Evolutionary conservation across 306 rosid genomes (phyloP).

Genomic region (Ormosia semicastrata): DNA sequence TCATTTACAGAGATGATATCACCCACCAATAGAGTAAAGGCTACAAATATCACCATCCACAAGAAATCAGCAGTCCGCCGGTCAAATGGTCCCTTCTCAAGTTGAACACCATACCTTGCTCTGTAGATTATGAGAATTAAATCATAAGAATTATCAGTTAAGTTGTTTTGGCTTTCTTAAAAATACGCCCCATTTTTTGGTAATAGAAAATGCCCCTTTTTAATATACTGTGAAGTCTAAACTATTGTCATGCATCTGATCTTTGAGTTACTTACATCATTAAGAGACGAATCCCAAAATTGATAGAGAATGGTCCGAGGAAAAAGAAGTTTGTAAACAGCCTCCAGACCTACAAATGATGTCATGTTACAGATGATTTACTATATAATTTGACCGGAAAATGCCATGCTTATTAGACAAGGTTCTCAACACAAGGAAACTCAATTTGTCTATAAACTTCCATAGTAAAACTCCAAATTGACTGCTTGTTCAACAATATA

Average conservation of each 20-base stretch:
- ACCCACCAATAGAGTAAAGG: slow-evolving; percentile 65
- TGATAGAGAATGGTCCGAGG: slow-evolving; percentile 84
- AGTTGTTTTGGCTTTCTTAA: neutral
- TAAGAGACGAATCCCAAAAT: slow-evolving; percentile 84
- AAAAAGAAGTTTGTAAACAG: slow-evolving; percentile 81
- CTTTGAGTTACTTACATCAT: slow-evolving; percentile 63
- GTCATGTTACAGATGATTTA: slow-evolving; percentile 15
- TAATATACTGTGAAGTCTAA: neutral
- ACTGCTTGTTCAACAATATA: neutral
- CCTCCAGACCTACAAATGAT: slow-evolving; percentile 84
- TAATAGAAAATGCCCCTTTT: neutral
- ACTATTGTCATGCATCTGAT: neutral
- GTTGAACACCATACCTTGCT: slow-evolving; percentile 95
- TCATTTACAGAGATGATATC: slow-evolving; percentile 1
- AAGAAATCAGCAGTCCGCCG: slow-evolving; percentile 89
- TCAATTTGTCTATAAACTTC: neutral
- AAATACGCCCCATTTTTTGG: neutral
- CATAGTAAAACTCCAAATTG: neutral
- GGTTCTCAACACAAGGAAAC: neutral
- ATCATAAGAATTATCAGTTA: neutral
- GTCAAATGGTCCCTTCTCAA: slow-evolving; percentile 88
- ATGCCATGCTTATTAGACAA: neutral
- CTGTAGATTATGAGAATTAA: slow-evolving; percentile 42
- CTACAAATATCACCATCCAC: slow-evolving; percentile 97
- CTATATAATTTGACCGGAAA: slow-evolving; percentile 4